Evolutionary conservation across 129 eudicot species (phyloP).

Genomic region (Saposhnikovia divaricata): DNA sequence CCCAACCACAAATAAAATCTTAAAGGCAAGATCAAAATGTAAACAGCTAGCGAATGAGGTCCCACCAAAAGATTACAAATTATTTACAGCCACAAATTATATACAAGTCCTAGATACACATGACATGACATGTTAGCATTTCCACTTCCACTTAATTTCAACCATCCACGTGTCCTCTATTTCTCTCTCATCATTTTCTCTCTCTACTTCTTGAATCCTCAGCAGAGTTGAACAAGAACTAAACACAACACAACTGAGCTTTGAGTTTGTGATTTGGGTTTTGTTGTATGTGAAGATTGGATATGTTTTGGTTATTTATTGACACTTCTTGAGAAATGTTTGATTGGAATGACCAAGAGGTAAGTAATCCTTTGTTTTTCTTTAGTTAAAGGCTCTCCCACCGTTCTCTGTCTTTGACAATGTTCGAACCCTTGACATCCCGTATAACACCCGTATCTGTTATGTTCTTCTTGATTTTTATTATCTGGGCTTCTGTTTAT

Average conservation of each 20-base stretch:
- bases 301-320: slow-evolving; percentile 33
- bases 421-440: too few relatives aligned
- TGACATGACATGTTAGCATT: background rate
- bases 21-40: background rate
- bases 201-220: background rate
- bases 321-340: slow-evolving; percentile 48
- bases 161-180: background rate
- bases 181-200: background rate
- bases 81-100: background rate
- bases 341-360: slow-evolving; percentile 92
- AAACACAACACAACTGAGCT: background rate
- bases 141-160: background rate
- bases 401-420: too few relatives aligned
- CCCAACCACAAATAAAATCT: background rate
- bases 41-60: background rate
- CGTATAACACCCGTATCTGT: background rate
- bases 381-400: too few relatives aligned
- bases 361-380: slow-evolving; percentile 20
- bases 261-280: background rate
- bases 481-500: background rate
- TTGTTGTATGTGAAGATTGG: slow-evolving; percentile 11
- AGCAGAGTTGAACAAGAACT: background rate
- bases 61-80: background rate
- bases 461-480: background rate
- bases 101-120: background rate